These are phyloP conservation scores for Yarrowia divulgata DNA, from an alignment of 805 yeast species.

Conservation along the genomic window DNA sequence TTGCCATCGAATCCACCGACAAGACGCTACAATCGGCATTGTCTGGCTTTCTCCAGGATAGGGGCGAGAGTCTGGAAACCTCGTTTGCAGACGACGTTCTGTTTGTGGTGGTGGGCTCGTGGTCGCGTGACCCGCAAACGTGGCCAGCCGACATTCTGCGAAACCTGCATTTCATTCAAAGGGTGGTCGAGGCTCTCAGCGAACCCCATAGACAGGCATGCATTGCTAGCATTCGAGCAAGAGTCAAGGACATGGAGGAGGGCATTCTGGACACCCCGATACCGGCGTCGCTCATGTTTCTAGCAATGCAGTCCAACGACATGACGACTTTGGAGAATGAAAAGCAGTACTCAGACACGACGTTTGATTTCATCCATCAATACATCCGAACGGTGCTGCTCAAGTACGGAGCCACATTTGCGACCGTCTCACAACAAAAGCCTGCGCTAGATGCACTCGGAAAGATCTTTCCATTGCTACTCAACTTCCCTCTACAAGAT, in stretches of 20 bases:
- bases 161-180: slow-evolving; percentile 25
- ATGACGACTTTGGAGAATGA: slow-evolving; percentile 42
- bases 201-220: slow-evolving; percentile 26
- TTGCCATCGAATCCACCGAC: slow-evolving; percentile 12
- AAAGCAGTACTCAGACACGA: slow-evolving; percentile 44
- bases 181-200: slow-evolving; percentile 5
- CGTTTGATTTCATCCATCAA: slow-evolving; percentile 46
- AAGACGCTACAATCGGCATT: slow-evolving; percentile 31
- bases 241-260: slow-evolving; percentile 28
- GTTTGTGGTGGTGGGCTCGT: slow-evolving; percentile 28
- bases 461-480: slow-evolving; percentile 28
- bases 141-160: slow-evolving; percentile 22
- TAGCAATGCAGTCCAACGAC: slow-evolving; percentile 30
- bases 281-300: slow-evolving; percentile 26
- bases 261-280: slow-evolving; percentile 21
- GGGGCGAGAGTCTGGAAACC: slow-evolving; percentile 10
- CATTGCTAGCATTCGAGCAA: slow-evolving; percentile 26
- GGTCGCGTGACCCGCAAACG: slow-evolving; percentile 24
- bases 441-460: slow-evolving; percentile 30
- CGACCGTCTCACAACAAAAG: slow-evolving; percentile 22
- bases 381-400: slow-evolving; percentile 44
- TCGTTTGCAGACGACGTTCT: slow-evolving; percentile 33
- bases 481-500: slow-evolving; percentile 39
- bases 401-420: slow-evolving; percentile 40
- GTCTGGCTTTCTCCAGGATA: slow-evolving; percentile 5